phyloP scores from a whole-genome alignment of 2,329 filamentous ascomycete genomes.

The Fusarium incarnatum region DNA sequence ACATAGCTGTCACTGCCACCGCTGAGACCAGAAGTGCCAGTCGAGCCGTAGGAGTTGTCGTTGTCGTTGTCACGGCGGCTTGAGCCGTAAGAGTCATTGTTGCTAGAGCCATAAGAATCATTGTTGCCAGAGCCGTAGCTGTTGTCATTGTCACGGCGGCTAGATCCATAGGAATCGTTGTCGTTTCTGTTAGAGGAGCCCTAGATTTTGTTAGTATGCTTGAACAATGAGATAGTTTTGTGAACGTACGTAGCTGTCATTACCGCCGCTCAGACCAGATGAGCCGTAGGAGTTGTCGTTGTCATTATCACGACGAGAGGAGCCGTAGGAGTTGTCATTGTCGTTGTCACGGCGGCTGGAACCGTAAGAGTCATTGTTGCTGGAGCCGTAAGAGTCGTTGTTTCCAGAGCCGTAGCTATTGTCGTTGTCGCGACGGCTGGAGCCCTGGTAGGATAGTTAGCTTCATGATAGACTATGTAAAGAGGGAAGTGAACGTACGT shows the following conservation, averaged over 20 bases:
- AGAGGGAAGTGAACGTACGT: conserved; percentile 33
- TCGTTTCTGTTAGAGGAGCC: background rate
- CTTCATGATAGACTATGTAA: background rate
- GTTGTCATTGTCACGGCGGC: conserved; percentile 7
- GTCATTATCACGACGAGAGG: conserved; percentile 21
- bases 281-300: conserved; percentile 5
- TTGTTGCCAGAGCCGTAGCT: conserved; percentile 6
- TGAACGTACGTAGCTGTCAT: conserved; percentile 7
- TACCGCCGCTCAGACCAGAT: background rate
- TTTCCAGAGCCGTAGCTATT: background rate
- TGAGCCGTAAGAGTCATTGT: conserved; percentile 10
- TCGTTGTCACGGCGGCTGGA: conserved; percentile 21
- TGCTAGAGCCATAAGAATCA: conserved; percentile 12
- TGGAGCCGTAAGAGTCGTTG: conserved; percentile 1
- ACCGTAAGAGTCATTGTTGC: conserved; percentile 12
- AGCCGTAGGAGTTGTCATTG: conserved; percentile 7
- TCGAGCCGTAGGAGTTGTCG: conserved; percentile 20
- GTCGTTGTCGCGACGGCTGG: conserved; percentile 35
- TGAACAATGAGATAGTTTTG: background rate
- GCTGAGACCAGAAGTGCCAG: conserved; percentile 8
- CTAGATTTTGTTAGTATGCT: conserved; percentile 4
- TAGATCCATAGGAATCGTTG: conserved; percentile 13
- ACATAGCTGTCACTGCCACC: conserved; percentile 19
- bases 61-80: conserved; percentile 8
- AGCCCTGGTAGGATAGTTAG: conserved; percentile 28